phyloP scores from a whole-genome alignment of 1,284 basidiomycete genomes.

The Apiotrichum domesticum region DNA sequence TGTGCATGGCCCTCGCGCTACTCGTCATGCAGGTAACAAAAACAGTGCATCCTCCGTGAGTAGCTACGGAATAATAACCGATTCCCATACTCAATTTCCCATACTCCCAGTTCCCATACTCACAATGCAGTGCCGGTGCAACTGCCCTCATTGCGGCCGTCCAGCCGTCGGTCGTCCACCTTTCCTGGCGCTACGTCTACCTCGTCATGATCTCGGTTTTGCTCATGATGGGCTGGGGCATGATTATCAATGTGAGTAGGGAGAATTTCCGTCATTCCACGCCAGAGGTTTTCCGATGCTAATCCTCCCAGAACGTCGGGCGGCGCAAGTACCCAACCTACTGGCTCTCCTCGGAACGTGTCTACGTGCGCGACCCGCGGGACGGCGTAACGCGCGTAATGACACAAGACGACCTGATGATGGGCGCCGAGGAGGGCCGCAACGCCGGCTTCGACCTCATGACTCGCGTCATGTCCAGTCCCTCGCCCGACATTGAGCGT shows the following conservation, averaged over 20 bases:
- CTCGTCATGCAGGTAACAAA: conserved; percentile 56
- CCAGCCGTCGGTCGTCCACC: conserved; percentile 48
- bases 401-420: conserved; percentile 2
- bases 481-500: not conserved
- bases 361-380: conserved; percentile 7
- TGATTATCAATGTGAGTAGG: conserved; percentile 50
- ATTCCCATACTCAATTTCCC: too few relatives aligned
- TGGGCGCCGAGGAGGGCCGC: conserved; percentile 14
- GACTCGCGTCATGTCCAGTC: not conserved
- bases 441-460: conserved; percentile 4
- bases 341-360: conserved; percentile 43
- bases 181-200: conserved; percentile 61
- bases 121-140: conserved; percentile 49
- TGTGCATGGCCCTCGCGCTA: conserved; percentile 53
- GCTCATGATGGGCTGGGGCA: conserved; percentile 53
- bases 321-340: conserved; percentile 54
- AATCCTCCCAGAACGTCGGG: conserved; percentile 50
- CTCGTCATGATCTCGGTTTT: conserved; percentile 55
- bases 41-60: conserved; percentile 57
- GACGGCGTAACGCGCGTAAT: not conserved
- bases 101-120: not conserved
- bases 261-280: not conserved
- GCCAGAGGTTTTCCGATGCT: not conserved
- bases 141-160: conserved; percentile 53
- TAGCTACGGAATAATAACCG: not conserved